phyloP scores from a whole-genome alignment of 1,284 basidiomycete genomes.

The Melampsora occidentalis region DNA sequence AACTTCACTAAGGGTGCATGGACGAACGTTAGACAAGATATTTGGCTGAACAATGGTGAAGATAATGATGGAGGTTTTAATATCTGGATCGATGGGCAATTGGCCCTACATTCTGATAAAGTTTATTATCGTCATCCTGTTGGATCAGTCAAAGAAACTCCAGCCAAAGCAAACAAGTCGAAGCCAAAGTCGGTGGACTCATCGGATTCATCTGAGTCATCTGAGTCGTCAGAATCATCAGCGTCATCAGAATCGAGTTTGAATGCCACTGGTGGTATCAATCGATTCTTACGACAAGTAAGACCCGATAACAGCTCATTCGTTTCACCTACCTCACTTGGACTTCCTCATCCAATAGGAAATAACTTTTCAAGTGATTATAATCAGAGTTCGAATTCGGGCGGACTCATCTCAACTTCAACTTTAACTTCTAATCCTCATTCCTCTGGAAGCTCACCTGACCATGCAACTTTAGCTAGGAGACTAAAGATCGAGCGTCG shows the following conservation, averaged over 20 bases:
- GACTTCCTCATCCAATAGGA: not conserved
- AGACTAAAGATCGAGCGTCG: not conserved
- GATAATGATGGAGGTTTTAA: slow-evolving; percentile 40
- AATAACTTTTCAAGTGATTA: slow-evolving; percentile 1
- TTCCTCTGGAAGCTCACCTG: no score
- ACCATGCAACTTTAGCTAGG: no score
- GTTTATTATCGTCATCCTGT: slow-evolving; percentile 14
- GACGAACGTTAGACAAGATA: slow-evolving; percentile 46
- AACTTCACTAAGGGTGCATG: slow-evolving; percentile 41
- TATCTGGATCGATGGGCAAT: slow-evolving; percentile 40
- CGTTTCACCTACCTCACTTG: slow-evolving; percentile 4
- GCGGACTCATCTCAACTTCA: not conserved
- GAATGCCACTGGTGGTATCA: not conserved
- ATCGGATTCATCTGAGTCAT: not conserved
- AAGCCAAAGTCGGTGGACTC: not conserved
- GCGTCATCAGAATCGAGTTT: not conserved
- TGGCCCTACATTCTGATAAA: not conserved
- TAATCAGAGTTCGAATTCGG: not conserved
- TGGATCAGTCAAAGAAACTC: not conserved
- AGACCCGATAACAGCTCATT: slow-evolving; percentile 9
- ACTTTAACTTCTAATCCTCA: not conserved
- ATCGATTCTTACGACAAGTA: not conserved
- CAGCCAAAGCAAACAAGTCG: not conserved
- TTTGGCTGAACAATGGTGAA: slow-evolving; percentile 45
- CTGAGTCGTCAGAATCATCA: not conserved